Percentiles rank a stretch among this genome's conserved stretches.
These are phyloP conservation scores for Fonsecaea pedrosoi DNA, from an alignment of 2,329 filamentous ascomycete genomes.

Conservation along the genomic window DNA sequence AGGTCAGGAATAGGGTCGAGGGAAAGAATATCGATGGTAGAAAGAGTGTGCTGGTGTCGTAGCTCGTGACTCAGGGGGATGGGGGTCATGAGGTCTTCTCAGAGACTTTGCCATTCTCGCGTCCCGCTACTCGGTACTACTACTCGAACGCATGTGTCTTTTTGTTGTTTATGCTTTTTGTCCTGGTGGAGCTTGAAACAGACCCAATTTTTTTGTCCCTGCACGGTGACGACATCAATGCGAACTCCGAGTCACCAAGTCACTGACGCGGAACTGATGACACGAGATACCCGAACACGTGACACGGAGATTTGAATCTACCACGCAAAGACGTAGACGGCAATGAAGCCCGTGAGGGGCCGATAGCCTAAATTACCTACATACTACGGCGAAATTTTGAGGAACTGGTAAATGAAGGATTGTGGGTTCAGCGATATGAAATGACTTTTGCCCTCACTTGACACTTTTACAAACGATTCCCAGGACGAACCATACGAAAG, in stretches of 20 bases:
- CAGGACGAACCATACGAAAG: not conserved
- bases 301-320: not conserved
- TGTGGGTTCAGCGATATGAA: not conserved
- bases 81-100: not conserved
- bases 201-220: not conserved
- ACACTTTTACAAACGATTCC: not conserved
- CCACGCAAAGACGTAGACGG: not conserved
- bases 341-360: not conserved
- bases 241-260: not conserved
- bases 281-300: not conserved
- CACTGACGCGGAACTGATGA: not conserved
- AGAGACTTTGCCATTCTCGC: not conserved
- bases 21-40: not conserved
- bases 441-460: not conserved
- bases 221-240: constrained; percentile 1
- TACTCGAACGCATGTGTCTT: not conserved
- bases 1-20: not conserved
- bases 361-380: not conserved
- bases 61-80: not conserved
- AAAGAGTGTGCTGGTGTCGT: not conserved
- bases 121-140: not conserved
- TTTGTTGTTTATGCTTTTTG: not conserved
- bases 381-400: not conserved
- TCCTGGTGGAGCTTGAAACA: not conserved
- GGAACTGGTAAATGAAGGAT: not conserved